Percentiles rank a stretch among this genome's conserved stretches.
Conservation (phyloP, 306 rosid species). For the Morella rubra region DNA sequence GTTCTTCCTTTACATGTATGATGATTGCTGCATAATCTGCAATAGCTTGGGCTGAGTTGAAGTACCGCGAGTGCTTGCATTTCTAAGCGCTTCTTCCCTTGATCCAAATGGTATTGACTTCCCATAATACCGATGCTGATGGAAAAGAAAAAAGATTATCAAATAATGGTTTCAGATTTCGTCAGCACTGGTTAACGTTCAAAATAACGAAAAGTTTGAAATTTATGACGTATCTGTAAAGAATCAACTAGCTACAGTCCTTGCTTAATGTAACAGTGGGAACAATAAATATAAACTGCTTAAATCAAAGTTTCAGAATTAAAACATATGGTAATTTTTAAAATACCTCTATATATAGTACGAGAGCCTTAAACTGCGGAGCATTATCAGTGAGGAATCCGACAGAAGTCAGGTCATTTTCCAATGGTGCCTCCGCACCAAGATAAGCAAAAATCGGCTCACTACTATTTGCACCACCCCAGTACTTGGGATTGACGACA, state of each 20-base stretch:
- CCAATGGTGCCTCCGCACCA: conserved; percentile 64
- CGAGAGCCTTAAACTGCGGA: conserved; percentile 55
- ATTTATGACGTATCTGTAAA: no score
- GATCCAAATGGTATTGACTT: conserved; percentile 74
- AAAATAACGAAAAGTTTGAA: no score
- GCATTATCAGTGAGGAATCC: conserved; percentile 69
- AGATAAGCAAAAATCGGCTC: conserved; percentile 67
- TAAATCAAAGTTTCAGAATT: background rate
- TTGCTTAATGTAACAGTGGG: no score
- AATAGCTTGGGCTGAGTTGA: conserved; percentile 80
- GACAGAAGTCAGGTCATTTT: conserved; percentile 7
- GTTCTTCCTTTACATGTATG: conserved; percentile 39
- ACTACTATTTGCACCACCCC: conserved; percentile 59
- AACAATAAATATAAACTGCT: background rate
- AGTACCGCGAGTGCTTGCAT: conserved; percentile 66
- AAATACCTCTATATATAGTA: conserved; percentile 66
- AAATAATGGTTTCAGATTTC: background rate
- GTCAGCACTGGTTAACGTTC: no score
- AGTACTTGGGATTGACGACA: conserved; percentile 55
- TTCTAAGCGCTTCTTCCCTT: conserved; percentile 56
- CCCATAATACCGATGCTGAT: conserved; percentile 77
- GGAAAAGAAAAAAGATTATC: background rate
- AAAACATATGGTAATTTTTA: background rate
- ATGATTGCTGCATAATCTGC: conserved; percentile 72
- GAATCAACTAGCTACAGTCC: no score